Evolutionary conservation across 179 eudicot species (phyloP).

Genomic region (Actinidia chinensis): DNA sequence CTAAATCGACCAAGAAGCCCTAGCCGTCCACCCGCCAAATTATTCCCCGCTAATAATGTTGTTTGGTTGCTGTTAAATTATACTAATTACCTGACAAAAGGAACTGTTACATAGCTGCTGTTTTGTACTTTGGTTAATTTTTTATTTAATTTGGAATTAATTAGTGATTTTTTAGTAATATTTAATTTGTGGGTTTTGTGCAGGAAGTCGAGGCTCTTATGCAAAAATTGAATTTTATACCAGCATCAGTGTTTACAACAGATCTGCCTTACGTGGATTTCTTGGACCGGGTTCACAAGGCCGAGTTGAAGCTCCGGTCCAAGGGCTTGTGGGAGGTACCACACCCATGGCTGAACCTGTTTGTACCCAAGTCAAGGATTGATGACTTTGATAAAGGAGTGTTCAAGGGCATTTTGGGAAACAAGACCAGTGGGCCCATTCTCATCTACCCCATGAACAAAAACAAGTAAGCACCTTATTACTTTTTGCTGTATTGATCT

Average conservation of each 20-base stretch:
- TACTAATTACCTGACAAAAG: no score
- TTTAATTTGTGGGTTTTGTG: not conserved
- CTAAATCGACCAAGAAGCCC: no score
- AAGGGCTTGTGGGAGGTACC: constrained; percentile 92
- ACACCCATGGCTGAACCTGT: constrained; percentile 90
- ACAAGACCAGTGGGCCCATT: constrained; percentile 80
- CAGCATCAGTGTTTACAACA: constrained; percentile 65
- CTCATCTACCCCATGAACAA: constrained; percentile 94
- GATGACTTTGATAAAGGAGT: constrained; percentile 71
- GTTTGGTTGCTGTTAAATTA: no score
- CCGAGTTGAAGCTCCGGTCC: constrained; percentile 80
- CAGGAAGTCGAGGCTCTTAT: constrained; percentile 76
- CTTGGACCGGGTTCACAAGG: constrained; percentile 95
- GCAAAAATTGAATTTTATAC: constrained; percentile 58
- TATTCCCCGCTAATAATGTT: no score
- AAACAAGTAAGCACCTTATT: constrained; percentile 56
- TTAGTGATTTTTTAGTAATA: not conserved
- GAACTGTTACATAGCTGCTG: no score
- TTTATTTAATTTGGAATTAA: not conserved
- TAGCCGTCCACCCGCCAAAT: no score
- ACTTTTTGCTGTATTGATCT: not conserved
- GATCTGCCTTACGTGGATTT: constrained; percentile 83
- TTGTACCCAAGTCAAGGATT: constrained; percentile 74
- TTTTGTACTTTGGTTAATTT: no score
- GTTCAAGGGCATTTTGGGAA: constrained; percentile 82